Evolutionary conservation across 345 rosid genomes (phyloP).

Genomic region (Brassica carinata): DNA sequence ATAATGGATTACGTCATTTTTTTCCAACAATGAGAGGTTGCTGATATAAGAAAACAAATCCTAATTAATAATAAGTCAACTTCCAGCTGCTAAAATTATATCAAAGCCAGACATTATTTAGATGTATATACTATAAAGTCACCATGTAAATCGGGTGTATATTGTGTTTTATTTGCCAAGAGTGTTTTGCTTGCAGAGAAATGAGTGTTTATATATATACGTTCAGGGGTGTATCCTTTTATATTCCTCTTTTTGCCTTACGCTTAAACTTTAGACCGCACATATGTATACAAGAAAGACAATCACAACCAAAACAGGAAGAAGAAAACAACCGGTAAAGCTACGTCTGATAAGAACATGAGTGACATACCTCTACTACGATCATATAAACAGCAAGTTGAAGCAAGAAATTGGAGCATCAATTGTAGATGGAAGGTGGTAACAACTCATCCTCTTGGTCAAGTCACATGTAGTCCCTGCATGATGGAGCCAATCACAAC

Average conservation of each 20-base stretch:
- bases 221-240: slow-evolving; percentile 12
- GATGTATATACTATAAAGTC: slow-evolving; percentile 26
- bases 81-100: slow-evolving; percentile 26
- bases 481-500: slow-evolving; percentile 17
- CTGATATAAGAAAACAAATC: slow-evolving; percentile 15
- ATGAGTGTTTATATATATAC: slow-evolving; percentile 10
- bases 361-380: slow-evolving; percentile 31
- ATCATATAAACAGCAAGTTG: slow-evolving; percentile 28
- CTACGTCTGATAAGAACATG: neutral
- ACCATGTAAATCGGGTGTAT: neutral
- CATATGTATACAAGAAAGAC: neutral
- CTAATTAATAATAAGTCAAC: slow-evolving; percentile 19
- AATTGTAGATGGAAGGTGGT: neutral
- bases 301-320: neutral
- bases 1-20: slow-evolving; percentile 19
- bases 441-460: slow-evolving; percentile 16
- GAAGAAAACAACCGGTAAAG: slow-evolving; percentile 14
- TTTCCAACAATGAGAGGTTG: slow-evolving; percentile 24
- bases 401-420: slow-evolving; percentile 14
- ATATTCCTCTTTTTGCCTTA: slow-evolving; percentile 3
- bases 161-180: neutral
- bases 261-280: slow-evolving; percentile 7
- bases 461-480: slow-evolving; percentile 23
- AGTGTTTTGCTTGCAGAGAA: slow-evolving; percentile 26
- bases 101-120: slow-evolving; percentile 18